Base-by-base conservation (phyloP, 768 basidiomycete genomes). In the Gymnopilus dilepis region DNA sequence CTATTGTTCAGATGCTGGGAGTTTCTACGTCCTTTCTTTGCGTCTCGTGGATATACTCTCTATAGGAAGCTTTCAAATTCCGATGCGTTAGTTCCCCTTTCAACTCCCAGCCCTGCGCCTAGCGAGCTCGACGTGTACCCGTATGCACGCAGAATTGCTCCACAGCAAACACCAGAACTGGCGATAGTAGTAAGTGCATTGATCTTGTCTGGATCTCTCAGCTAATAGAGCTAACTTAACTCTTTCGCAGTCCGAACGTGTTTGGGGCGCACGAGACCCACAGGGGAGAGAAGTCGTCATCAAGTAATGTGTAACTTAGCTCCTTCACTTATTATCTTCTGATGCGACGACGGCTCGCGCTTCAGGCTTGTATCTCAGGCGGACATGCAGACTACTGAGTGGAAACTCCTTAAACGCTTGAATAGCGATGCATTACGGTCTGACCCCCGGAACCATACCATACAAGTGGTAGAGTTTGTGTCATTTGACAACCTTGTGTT, bases 381-480 rank as follows among this genome's bases (percentile, higher is more conserved):
- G 4, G 30, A 24, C 22, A 19, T 1, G 6, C 45, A 54, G 3
- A 58, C 66, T 1, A 30, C 61, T 7, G 69, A 70, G 38, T 48
- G 68, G 24, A 45, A 53, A 19, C 42, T 63, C 19, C 40, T 65
- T 6, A 52, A 63, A 48, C 45, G 43, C 13, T 37, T 71, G 24
- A 67, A 71, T 41, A 58, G 59, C 12, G 24, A 47, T 9, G 41
- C 52, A 15, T 38, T 62, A 6, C 55, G 65, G 2, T 51, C 61
- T 3, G 63, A 71, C 41, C 63, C 68, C 15, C 56, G 63, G 17
- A 71, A 71, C 47, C 66, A 65, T 41, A 67, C 68, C 0, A 65
- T 69, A 3, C 62, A 28, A 26, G 45, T 63, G 13, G 15, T 71
- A 2, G 68, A 67, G 2, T 69, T 56, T n/a, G 7, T 67, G 2